These are phyloP conservation scores for Xerophyta viscosa DNA, from an alignment of 106 monocot genomes.

Conservation along the genomic window DNA sequence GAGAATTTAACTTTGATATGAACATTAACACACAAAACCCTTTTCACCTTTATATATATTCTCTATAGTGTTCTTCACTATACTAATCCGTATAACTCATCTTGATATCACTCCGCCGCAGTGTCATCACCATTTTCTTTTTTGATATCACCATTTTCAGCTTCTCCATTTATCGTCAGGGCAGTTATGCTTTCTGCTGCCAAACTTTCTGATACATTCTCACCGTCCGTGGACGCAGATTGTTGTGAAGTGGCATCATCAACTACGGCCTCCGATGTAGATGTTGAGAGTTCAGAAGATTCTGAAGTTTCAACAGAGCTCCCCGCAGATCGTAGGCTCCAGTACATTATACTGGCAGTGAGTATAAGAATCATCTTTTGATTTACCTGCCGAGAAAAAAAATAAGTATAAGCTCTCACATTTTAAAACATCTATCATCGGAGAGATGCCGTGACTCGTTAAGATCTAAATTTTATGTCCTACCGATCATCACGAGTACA, in stretches of 20 bases:
- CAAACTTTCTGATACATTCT: constrained; percentile 17
- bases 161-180: constrained; percentile 32
- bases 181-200: constrained; percentile 30
- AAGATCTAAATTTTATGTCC: no score
- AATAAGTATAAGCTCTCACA: not conserved
- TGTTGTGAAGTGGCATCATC: constrained; percentile 1
- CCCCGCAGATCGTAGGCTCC: constrained; percentile 36
- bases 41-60: no score
- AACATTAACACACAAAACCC: no score
- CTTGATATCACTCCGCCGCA: constrained; percentile 5
- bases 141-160: constrained; percentile 1
- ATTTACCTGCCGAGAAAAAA: constrained; percentile 33
- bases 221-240: constrained; percentile 16
- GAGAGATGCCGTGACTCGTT: no score
- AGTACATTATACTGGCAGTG: constrained; percentile 62
- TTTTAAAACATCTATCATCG: no score
- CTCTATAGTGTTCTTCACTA: no score
- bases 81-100: no score
- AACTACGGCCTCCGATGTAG: constrained; percentile 7
- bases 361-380: constrained; percentile 57
- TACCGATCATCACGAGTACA: no score
- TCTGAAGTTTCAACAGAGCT: constrained; percentile 1
- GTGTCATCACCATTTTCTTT: constrained; percentile 28
- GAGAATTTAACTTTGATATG: no score
- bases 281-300: constrained; percentile 15